phyloP scores from a whole-genome alignment of 805 yeast species.

The Yarrowia osloensis region DNA sequence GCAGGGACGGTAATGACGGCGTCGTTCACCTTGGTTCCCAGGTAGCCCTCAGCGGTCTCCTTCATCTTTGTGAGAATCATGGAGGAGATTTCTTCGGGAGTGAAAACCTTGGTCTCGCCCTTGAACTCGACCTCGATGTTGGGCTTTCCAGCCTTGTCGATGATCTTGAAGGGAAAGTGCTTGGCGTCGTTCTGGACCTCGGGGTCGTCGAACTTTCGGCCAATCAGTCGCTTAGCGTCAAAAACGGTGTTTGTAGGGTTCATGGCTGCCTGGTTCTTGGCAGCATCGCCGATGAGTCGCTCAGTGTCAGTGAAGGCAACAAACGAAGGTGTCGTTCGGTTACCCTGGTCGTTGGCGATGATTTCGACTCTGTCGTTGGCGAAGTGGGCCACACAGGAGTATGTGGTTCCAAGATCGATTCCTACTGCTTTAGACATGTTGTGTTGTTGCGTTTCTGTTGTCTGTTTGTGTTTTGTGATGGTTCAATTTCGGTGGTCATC shows the following conservation, averaged over 20 bases:
- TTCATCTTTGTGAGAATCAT: conserved; percentile 91
- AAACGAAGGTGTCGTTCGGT: conserved; percentile 94
- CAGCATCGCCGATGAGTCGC: conserved; percentile 95
- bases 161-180: conserved; percentile 83
- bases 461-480: neutral
- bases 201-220: conserved; percentile 73
- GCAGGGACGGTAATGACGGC: conserved; percentile 97
- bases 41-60: conserved; percentile 85
- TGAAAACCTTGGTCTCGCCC: conserved; percentile 80
- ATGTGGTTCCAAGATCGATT: conserved; percentile 95
- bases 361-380: conserved; percentile 85
- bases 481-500: neutral
- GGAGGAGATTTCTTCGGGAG: conserved; percentile 92
- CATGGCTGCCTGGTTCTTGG: conserved; percentile 96
- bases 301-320: conserved; percentile 94
- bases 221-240: conserved; percentile 91
- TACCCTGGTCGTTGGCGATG: conserved; percentile 95
- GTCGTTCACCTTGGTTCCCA: conserved; percentile 79
- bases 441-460: neutral
- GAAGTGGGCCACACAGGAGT: conserved; percentile 92
- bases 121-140: conserved; percentile 79
- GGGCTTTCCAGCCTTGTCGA: conserved; percentile 81
- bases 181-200: conserved; percentile 76
- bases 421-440: conserved; percentile 55
- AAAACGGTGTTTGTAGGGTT: conserved; percentile 89